Evolutionary conservation across 441 rosid genomes (phyloP), one percentile per base, ranked within the genome.

Genomic region (Mallotus japonicus): DNA sequence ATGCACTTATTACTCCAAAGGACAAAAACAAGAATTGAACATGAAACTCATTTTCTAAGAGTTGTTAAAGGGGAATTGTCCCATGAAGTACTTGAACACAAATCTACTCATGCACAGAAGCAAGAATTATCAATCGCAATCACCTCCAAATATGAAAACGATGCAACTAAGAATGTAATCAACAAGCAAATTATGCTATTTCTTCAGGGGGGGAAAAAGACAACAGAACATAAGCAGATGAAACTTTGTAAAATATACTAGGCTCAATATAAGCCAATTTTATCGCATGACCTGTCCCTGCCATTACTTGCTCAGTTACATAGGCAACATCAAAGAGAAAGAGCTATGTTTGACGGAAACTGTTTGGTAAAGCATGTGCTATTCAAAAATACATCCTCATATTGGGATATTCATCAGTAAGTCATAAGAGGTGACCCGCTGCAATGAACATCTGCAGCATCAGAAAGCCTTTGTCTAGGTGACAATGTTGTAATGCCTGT

Each of bases 361-460:
- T 55, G 15, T 10, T 56, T 17, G 49, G 64, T 32, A 12, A 65
- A 56, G 40, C 13, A 17, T 14, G 55, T 59, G 55, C 37, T 50
- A 62, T 46, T 50, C 56, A 53, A 47, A 11, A 62, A 61, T 40
- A 60, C 46, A 63, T 28, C 69, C 62, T 44, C 60, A 46, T 15
- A 56, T n/a, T 63, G 3, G 6, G 3, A 8, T 50, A 17, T 6
- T 17, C 5, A 64, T 92, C 88, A 92, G 83, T 71, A 92, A 60
- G 93, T 91, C 89, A 89, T 85, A 64, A 95, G 94, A 76, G 97
- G 93, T 77, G 98, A 92, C 79, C 90, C 93, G 78, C 87, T 89
- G 83, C 87, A 87, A 77, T 81, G 93, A 74, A 95, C 99, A 85
- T 95, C 96, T 53, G 97, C 81, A 77, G 96, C 84, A 80, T 95